Evolutionary conservation across 495 filamentous ascomycete species (phyloP), one percentile per base, ranked within the genome.

Genomic region (Tricharina praecox): DNA sequence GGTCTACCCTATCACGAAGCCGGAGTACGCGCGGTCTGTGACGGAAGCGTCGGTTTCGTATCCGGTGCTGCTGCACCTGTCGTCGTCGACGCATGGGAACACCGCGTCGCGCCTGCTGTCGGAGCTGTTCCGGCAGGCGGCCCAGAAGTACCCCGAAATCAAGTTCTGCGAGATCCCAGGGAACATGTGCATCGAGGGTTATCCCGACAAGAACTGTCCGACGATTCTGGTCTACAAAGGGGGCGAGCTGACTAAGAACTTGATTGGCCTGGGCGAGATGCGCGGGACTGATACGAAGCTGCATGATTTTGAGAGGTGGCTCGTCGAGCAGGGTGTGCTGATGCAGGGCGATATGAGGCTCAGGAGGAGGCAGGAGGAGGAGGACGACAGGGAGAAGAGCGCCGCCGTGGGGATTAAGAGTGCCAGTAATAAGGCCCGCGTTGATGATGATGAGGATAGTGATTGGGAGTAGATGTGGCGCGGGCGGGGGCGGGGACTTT

Each of bases 161-260:
- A 99, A 99, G 65, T 99, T 99, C 67, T 95, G 87, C 62, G 85
- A 99, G 65, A 96, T 99, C 37, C 71, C 77, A 53, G 90, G 76
- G 2, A 79, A 86, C 58, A 78, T 93, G 73, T 93, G 90, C 48
- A 94, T 99, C 56, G 90, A 96, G 65, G 81, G 81, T 18, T 99
- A 96, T 62, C 90, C 90, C 13, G 92, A 96, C 59, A 71, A 72
- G 44, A 96, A 95, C 58, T 92, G 85, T 40, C 90, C 90, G 7
- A 99, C 90, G 4, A 87, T 99, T 24, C 64, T 99, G 47, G 74
- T 93, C 0, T 99, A 96, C 59, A 77, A 77, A 58, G 81, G 94
- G 53, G 85, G 84, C 16, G 85, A 96, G 64, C 92, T 99, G 45
- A 73, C 75, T 57, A 84, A 73, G 63, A 88, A 95, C 63, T 63